Base-by-base conservation (phyloP, 805 yeast species). In the Tetrapisispora pingtungensis region DNA sequence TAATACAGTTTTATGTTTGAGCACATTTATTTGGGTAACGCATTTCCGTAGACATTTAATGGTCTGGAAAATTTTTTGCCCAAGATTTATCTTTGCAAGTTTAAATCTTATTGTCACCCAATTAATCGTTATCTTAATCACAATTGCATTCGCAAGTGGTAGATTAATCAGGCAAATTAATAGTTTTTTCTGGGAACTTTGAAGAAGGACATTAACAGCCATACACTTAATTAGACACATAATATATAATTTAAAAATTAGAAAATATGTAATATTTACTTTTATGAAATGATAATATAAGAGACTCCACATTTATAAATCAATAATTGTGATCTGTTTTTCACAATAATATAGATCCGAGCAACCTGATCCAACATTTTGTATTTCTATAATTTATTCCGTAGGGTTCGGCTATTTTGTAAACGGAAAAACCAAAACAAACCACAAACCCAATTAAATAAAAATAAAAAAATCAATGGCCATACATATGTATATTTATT, bases 21-120 rank as follows among this genome's bases (percentile, higher is more conserved):
- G 84, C 42, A 77, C 94, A n/a, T 77, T 87, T 61, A 68, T 84
- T 10, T 87, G 87, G 72, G 88, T 95, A 0, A 80, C 87, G 12
- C 77, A 81, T 53, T 85, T 90, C 63, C 76, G 95, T 58, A 75
- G 99, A 51, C 99, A 93, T 66, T 71, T 93, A 54, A 93, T 93
- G 98, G 96, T 94, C 22, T 93, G 98, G 98, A 93, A 93, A 67
- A 84, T 93, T 28, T 93, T 93, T 67, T 97, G 97, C 1, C 99
- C 99, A 4, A 72, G 97, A 50, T 90, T 79, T 66, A 83, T 90
- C 85, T 72, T 88, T 54, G 88, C 90, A 36, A 88, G 83, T 3
- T 58, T 86, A 50, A 71, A 82, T 13, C 67, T 85, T 52, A 66
- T 86, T 3, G 69, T 76, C 17, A 70, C 71, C 26, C 75, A 75